A percentile compares a stretch with the other conserved stretches of the same genome.
Evolutionary conservation across 257 asterid genomes (phyloP).

Genomic region (Jacaranda mimosifolia): DNA sequence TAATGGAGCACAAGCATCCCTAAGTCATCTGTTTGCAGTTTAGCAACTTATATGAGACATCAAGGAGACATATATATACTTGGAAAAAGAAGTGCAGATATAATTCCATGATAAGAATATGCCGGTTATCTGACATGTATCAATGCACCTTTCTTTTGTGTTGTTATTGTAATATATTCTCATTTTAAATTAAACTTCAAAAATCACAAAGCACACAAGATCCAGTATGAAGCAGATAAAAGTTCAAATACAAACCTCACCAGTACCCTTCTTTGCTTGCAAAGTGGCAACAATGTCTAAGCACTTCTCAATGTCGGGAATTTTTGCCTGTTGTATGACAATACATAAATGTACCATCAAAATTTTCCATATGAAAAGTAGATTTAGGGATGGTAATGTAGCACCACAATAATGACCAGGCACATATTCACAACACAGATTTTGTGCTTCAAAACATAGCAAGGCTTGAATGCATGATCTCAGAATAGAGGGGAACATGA

Average conservation of each 20-base stretch:
- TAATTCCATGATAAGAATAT: neutral
- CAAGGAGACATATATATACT: neutral
- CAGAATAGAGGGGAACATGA: neutral
- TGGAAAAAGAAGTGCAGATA: neutral
- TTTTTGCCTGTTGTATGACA: constrained; percentile 61
- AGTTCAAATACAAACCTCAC: constrained; percentile 65
- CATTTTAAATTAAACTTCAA: neutral
- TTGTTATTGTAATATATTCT: neutral
- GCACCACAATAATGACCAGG: neutral
- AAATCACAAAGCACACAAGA: neutral
- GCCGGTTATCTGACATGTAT: neutral
- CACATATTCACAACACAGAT: neutral
- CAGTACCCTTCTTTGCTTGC: constrained; percentile 66
- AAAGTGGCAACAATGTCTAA: constrained; percentile 68
- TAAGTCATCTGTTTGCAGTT: neutral
- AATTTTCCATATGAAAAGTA: neutral
- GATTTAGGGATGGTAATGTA: neutral
- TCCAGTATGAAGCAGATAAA: neutral
- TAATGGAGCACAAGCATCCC: neutral
- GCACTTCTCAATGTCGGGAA: constrained; percentile 84
- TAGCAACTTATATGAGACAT: neutral
- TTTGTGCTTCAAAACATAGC: neutral
- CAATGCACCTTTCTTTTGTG: neutral
- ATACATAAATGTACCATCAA: neutral
- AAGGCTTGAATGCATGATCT: neutral